Evolutionary conservation across 306 rosid genomes (phyloP), one percentile per base, ranked within the genome.

Genomic region (Benincasa hispida): DNA sequence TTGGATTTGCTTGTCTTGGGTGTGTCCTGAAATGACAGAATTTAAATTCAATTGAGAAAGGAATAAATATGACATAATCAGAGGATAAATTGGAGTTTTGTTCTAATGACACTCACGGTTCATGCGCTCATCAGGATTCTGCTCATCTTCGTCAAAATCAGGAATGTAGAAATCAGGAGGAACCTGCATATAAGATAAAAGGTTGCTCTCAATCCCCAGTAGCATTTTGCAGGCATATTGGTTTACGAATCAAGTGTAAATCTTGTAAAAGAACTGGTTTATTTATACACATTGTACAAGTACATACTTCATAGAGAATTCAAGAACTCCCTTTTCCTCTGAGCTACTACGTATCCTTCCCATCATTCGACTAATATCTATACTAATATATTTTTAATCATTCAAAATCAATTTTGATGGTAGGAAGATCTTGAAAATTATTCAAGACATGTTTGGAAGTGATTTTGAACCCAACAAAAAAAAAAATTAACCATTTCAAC

Each of bases 161-260:
- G 98, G 98, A 86, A 94, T 86, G 83, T 89, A 92, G 79, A 94
- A 87, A 83, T 94, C 98, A 12, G 98, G 98, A 42, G 97, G 98
- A 78, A 94, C 97, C 98, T 94, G 92, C 48, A 47, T 76, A 54
- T 76, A 54, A 27, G 11, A 51, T 48, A 54, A 73, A 8, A 76
- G 5, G 41, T 73, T 10, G 32, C 54, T 42, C 39, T 74, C 47
- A 53, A 74, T n/a, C 37, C 2, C 37, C 35, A 53, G 58, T 54
- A 34, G 13, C 47, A 78, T 70, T 32, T 22, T 32, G 7, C 72
- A 63, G 8, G 27, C 48, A 18, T 14, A 62, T n/a, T 6, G 39
- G 21, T 62, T 14, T 15, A 62, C 5, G 13, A 0, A 54, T 54
- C 27, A 7, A 54, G 27, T 2, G 4, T 54, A 51, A 51, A 51